Evolutionary conservation across 306 rosid species (phyloP).

Genomic region (Quercus cerris): DNA sequence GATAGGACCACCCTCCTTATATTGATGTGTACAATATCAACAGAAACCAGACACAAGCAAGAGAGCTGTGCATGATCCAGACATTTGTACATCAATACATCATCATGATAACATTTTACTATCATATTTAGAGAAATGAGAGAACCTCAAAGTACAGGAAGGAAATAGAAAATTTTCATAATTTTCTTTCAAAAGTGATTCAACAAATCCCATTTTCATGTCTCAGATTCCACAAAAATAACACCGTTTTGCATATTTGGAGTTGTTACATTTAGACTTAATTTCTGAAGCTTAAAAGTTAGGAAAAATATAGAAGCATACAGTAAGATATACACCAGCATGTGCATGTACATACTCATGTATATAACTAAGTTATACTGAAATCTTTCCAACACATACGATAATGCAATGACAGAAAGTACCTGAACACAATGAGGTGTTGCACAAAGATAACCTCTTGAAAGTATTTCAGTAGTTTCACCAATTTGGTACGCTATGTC

Average conservation of each 20-base stretch:
- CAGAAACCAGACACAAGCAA: not conserved
- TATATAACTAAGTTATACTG: not conserved
- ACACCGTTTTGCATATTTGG: not conserved
- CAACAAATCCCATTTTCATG: not conserved
- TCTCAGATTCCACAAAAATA: not conserved
- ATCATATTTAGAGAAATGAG: not conserved
- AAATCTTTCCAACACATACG: not conserved
- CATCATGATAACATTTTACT: not conserved
- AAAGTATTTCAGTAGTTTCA: conserved; percentile 88
- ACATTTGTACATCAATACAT: not conserved
- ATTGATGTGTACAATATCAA: not conserved
- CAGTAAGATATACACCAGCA: not conserved
- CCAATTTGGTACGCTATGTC: conserved; percentile 97
- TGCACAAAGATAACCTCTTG: conserved; percentile 89
- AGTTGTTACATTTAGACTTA: not conserved
- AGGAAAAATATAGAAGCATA: not conserved
- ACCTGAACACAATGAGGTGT: conserved; percentile 98
- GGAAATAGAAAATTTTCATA: not conserved
- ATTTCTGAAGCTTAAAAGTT: not conserved
- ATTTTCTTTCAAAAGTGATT: not conserved
- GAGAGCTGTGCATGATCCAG: not conserved
- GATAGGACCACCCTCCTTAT: not conserved
- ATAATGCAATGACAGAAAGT: conserved; percentile 10
- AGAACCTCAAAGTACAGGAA: not conserved
- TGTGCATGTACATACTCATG: not conserved